Percentiles rank a stretch among this genome's conserved stretches.
These are phyloP conservation scores for Venturia asperata DNA, from an alignment of 2,329 filamentous ascomycete genomes.

Conservation along the genomic window DNA sequence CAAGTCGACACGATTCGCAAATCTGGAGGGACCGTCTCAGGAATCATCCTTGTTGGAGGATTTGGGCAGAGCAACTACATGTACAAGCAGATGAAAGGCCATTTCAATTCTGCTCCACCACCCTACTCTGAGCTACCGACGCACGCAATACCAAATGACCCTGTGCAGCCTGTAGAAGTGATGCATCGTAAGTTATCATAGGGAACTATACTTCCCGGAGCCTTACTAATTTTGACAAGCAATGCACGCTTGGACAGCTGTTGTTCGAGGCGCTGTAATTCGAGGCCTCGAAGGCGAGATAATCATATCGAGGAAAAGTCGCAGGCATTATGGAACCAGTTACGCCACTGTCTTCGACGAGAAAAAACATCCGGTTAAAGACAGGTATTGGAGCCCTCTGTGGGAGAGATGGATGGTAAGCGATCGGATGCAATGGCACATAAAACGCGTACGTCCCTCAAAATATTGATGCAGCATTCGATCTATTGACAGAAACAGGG, in stretches of 20 bases:
- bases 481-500: conserved; percentile 42
- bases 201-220: not conserved
- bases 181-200: conserved; percentile 51
- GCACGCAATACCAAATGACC: conserved; percentile 48
- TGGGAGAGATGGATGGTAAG: conserved; percentile 81
- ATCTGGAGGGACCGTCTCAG: conserved; percentile 40
- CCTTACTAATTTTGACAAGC: conserved; percentile 2
- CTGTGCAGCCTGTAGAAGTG: conserved; percentile 60
- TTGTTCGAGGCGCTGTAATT: conserved; percentile 69
- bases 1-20: conserved; percentile 37
- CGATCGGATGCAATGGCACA: conserved; percentile 81
- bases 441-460: conserved; percentile 54
- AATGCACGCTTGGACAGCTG: conserved; percentile 74
- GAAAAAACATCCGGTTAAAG: conserved; percentile 62
- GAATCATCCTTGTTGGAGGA: conserved; percentile 75
- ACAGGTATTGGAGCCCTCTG: conserved; percentile 71
- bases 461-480: not conserved
- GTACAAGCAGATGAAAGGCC: conserved; percentile 61
- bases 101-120: conserved; percentile 51
- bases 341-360: conserved; percentile 78
- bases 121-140: conserved; percentile 63
- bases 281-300: conserved; percentile 70
- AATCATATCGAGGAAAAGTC: conserved; percentile 65
- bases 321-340: conserved; percentile 72
- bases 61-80: conserved; percentile 75